Evolutionary conservation across 257 asterid genomes (phyloP), one percentile per base, ranked within the genome.

Genomic region (Linaria vulgaris): DNA sequence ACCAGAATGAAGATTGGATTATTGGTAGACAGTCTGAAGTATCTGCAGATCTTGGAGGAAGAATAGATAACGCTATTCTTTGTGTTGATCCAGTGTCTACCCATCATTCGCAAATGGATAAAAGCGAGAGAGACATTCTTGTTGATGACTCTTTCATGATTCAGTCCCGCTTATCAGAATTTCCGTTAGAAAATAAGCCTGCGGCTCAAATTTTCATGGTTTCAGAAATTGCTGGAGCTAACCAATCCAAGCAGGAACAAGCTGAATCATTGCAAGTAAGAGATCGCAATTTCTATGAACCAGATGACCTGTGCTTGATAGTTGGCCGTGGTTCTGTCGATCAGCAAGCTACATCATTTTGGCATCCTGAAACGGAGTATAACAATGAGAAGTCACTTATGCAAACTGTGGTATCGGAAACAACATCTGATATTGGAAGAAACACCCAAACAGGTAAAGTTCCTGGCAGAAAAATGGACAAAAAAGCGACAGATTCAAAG

Each of bases 281-380:
- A 69, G 68, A 48, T 16, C 20, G 75, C 59, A 69, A 71, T 59
- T 61, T 15, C 55, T 60, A 58, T 30, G 96, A 86, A 62, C 95
- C 95, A 19, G 95, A 88, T 64, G 96, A 88, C 67, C 82, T 88
- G 38, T 84, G 72, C 63, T 77, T 88, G 94, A 82, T 88, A 60
- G 73, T 73, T 15, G 85, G 84, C 44, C 77, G 80, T n/a, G 73
- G 74, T 65, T 78, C 85, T 12, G 75, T 72, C 5, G 16, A 72
- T 66, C 83, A 78, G 58, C 76, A 78, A 64, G 74, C 70, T 63
- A 47, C 58, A 46, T 61, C 79, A 20, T 64, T 86, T 43, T 77
- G 85, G 76, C 53, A 63, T 55, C 79, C 81, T 9, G 85, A 75
- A 66, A 77, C 80, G 80, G 88, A 82, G 58, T 71, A 66, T 15